Percentiles rank a stretch among this genome's conserved stretches.
Evolutionary conservation across 306 rosid genomes (phyloP).

Genomic region (Biancaea sappan): DNA sequence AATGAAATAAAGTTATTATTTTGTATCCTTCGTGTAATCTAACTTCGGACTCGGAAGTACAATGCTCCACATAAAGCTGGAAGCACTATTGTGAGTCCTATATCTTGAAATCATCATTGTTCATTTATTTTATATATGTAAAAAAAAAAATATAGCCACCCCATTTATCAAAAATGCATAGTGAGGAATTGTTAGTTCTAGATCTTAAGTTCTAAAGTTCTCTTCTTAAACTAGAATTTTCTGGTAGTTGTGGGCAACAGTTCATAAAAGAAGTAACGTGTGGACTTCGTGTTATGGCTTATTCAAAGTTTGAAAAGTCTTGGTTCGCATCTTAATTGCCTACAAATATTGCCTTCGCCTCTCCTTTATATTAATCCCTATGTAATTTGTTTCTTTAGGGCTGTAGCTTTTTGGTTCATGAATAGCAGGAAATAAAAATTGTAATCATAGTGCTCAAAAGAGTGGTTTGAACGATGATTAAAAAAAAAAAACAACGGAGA

Average conservation of each 20-base stretch:
- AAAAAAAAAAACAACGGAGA: neutral
- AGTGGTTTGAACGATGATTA: neutral
- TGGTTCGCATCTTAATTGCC: neutral
- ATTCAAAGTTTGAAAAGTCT: neutral
- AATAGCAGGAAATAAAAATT: neutral
- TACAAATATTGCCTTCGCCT: neutral
- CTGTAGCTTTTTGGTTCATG: neutral
- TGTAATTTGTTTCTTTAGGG: slow-evolving; percentile 11
- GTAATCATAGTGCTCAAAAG: neutral
- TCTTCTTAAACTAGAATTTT: slow-evolving; percentile 4
- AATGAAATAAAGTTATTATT: neutral
- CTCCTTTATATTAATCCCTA: neutral
- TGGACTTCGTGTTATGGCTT: neutral
- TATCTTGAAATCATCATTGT: neutral
- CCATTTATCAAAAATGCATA: neutral
- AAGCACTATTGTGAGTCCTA: neutral
- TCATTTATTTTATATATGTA: neutral
- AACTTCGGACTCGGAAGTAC: no score
- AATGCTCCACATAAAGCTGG: neutral
- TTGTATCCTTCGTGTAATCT: neutral
- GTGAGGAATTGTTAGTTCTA: neutral
- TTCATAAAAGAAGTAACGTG: neutral
- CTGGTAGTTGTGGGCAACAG: slow-evolving; percentile 12
- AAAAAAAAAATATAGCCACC: neutral
- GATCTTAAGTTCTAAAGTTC: neutral